phyloP scores from a whole-genome alignment of 768 basidiomycete genomes.

The Cystobasidiopsis lactophilus region DNA sequence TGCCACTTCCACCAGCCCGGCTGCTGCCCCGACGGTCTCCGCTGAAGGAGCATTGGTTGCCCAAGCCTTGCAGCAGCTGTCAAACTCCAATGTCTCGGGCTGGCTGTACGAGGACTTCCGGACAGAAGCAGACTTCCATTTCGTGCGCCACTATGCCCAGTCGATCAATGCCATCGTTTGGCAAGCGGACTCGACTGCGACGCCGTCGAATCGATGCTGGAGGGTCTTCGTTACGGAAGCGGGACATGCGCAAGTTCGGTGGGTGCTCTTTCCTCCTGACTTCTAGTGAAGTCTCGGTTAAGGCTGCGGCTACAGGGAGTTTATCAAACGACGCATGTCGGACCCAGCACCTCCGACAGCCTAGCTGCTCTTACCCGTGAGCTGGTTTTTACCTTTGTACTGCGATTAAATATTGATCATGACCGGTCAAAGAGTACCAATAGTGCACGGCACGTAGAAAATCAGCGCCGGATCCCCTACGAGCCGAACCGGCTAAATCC shows the following conservation, averaged over 20 bases:
- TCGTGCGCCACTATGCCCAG: constrained; percentile 63
- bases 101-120: constrained; percentile 72
- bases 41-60: constrained; percentile 72
- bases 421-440: no score
- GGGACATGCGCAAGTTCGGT: constrained; percentile 20
- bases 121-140: constrained; percentile 66
- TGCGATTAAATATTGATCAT: no score
- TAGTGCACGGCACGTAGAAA: no score
- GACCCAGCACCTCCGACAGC: no score
- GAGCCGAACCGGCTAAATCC: no score
- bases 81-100: constrained; percentile 71
- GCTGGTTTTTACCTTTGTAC: no score
- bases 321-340: constrained; percentile 18
- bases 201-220: constrained; percentile 19
- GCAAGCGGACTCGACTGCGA: constrained; percentile 44
- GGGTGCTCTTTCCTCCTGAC: no score
- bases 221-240: constrained; percentile 45
- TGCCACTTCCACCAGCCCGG: no score
- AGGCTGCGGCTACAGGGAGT: constrained; percentile 12
- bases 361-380: no score
- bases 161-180: constrained; percentile 61
- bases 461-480: no score
- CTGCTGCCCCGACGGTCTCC: constrained; percentile 98
- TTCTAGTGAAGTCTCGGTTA: no score
- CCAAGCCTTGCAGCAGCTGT: no score